Evolutionary conservation across 2,329 filamentous ascomycete species (phyloP).

Genomic region (Hypoxylon sp.): DNA sequence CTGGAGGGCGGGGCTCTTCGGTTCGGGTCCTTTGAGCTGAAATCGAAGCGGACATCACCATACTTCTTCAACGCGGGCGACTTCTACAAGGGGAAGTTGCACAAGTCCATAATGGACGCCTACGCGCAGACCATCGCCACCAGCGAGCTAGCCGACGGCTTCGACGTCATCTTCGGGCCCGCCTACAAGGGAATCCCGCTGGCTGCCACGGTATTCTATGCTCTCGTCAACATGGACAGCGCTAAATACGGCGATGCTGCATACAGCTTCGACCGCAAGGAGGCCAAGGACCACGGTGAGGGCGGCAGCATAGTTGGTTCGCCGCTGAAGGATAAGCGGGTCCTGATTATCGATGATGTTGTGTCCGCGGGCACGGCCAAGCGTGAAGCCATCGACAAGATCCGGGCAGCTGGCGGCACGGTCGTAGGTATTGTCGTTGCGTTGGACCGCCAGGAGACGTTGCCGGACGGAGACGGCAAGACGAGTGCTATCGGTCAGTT

Average conservation of each 20-base stretch:
- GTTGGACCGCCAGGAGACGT: slow-evolving; percentile 88
- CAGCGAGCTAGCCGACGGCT: slow-evolving; percentile 61
- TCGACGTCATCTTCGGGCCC: slow-evolving; percentile 92
- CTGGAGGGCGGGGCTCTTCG: slow-evolving; percentile 79
- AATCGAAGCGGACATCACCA: slow-evolving; percentile 90
- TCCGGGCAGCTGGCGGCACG: slow-evolving; percentile 85
- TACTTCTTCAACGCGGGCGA: slow-evolving; percentile 99
- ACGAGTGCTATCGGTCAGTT: slow-evolving; percentile 90
- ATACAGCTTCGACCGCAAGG: slow-evolving; percentile 96
- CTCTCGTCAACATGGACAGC: slow-evolving; percentile 79
- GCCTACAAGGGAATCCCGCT: slow-evolving; percentile 98
- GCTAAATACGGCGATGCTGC: slow-evolving; percentile 77
- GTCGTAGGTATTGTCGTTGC: slow-evolving; percentile 91
- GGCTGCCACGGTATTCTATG: slow-evolving; percentile 81
- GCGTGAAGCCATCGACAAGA: slow-evolving; percentile 91
- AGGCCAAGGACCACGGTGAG: slow-evolving; percentile 96
- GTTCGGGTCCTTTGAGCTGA: slow-evolving; percentile 89
- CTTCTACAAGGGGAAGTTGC: slow-evolving; percentile 85
- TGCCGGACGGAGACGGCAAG: slow-evolving; percentile 74
- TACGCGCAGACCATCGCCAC: slow-evolving; percentile 78
- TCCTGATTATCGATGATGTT: slow-evolving; percentile 96
- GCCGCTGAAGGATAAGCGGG: slow-evolving; percentile 83
- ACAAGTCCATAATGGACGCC: slow-evolving; percentile 82
- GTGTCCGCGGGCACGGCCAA: slow-evolving; percentile 96
- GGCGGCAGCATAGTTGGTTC: slow-evolving; percentile 94